Evolutionary conservation across 257 asterid genomes (phyloP).

Genomic region (Verbena officinalis): DNA sequence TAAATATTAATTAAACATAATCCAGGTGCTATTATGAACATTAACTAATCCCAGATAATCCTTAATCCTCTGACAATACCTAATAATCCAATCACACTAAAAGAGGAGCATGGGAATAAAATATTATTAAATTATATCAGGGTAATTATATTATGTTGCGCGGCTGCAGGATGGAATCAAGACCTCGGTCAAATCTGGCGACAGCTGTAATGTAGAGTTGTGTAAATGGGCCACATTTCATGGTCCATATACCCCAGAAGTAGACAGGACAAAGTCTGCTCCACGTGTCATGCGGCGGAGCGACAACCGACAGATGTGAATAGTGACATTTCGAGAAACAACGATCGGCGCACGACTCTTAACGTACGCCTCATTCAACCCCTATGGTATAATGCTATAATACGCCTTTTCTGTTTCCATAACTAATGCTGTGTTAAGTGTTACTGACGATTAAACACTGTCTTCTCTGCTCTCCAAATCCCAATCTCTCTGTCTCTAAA

Average conservation of each 20-base stretch:
- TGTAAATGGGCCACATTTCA: background rate
- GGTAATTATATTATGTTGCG: background rate
- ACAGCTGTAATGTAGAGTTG: background rate
- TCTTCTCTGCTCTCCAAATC: conserved; percentile 1
- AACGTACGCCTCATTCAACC: conserved; percentile 18
- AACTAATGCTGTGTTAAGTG: background rate
- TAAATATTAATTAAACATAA: background rate
- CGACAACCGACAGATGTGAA: conserved; percentile 24
- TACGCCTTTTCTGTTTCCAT: conserved; percentile 23
- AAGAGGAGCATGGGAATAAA: background rate
- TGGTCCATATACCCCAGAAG: conserved; percentile 15
- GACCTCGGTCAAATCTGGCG: background rate
- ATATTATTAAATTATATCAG: background rate
- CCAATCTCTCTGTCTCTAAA: background rate
- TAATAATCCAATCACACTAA: background rate
- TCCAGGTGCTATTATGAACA: too few species aligned
- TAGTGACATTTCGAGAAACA: background rate
- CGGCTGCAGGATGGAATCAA: background rate
- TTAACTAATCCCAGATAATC: background rate
- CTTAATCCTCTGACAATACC: background rate
- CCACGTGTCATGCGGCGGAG: conserved; percentile 28
- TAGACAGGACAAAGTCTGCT: background rate
- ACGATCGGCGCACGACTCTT: conserved; percentile 14
- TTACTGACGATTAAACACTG: conserved; percentile 11
- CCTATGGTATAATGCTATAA: conserved; percentile 24